phyloP scores from a whole-genome alignment of 345 rosid species.

The Hibiscus mutabilis region DNA sequence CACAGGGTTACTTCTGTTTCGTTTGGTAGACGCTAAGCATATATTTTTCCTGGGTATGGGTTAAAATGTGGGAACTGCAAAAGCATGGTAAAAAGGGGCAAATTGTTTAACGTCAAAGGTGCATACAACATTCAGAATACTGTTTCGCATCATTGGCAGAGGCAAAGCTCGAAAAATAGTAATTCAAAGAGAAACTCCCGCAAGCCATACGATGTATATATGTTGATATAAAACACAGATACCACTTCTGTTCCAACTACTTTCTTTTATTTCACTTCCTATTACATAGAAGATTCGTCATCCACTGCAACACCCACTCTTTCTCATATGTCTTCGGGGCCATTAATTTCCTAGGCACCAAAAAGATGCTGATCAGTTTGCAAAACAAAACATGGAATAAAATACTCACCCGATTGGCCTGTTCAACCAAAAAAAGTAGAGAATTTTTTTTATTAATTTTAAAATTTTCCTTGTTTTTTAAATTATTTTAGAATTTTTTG shows the following conservation, averaged over 20 bases:
- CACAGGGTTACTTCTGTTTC: too few species aligned
- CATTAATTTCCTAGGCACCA: constrained; percentile 55
- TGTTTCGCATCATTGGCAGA: not conserved
- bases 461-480: not conserved
- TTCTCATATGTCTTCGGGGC: constrained; percentile 57
- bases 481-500: not conserved
- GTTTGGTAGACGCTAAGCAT: too few species aligned
- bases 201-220: not conserved
- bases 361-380: not conserved
- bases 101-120: not conserved
- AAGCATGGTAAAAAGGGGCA: not conserved
- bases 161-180: not conserved
- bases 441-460: too few species aligned
- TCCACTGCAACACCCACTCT: constrained; percentile 4
- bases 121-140: not conserved
- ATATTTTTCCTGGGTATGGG: not conserved
- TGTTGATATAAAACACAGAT: not conserved
- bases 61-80: not conserved
- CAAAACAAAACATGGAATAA: not conserved
- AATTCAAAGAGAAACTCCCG: not conserved
- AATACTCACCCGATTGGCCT: not conserved
- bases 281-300: not conserved
- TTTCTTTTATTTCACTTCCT: not conserved
- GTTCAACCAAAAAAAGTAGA: not conserved
- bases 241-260: not conserved